Evolutionary conservation across 2,329 filamentous ascomycete species (phyloP).

Genomic region (Hymenoscyphus infarciens): DNA sequence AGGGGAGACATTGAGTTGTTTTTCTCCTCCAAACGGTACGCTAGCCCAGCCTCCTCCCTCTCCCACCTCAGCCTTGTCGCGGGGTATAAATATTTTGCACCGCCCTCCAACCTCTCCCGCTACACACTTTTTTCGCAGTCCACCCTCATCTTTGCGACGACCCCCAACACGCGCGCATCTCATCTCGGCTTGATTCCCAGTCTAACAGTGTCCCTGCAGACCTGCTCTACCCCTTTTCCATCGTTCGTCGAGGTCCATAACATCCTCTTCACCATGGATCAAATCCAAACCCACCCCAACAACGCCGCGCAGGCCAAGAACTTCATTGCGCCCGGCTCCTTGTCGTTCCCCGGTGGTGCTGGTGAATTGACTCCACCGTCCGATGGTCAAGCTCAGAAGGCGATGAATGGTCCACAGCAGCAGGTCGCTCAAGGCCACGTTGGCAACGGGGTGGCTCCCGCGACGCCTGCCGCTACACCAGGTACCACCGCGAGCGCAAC

Average conservation of each 20-base stretch:
- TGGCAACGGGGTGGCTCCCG: constrained; percentile 79
- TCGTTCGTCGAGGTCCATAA: not conserved
- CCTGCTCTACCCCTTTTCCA: constrained; percentile 28
- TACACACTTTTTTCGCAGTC: constrained; percentile 8
- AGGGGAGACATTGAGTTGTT: constrained; percentile 99
- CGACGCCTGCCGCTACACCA: constrained; percentile 88
- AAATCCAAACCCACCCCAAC: constrained; percentile 84
- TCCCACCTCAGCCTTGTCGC: constrained; percentile 14
- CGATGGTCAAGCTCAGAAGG: constrained; percentile 50
- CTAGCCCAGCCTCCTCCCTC: constrained; percentile 9
- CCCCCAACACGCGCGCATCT: not conserved
- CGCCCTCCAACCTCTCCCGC: constrained; percentile 5
- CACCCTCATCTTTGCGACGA: constrained; percentile 13
- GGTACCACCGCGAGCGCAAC: constrained; percentile 60
- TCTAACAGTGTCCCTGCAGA: constrained; percentile 32
- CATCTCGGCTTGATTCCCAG: constrained; percentile 12
- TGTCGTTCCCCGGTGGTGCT: constrained; percentile 85
- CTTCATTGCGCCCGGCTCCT: constrained; percentile 86
- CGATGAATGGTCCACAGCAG: constrained; percentile 50
- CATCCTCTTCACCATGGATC: constrained; percentile 61
- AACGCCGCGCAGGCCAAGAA: constrained; percentile 92
- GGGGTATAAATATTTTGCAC: constrained; percentile 15
- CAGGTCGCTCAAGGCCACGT: constrained; percentile 56
- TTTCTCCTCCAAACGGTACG: constrained; percentile 78
- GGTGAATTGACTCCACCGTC: constrained; percentile 79